Evolutionary conservation across 2,329 filamentous ascomycete genomes (phyloP).

Genomic region (Scorias spongiosa): DNA sequence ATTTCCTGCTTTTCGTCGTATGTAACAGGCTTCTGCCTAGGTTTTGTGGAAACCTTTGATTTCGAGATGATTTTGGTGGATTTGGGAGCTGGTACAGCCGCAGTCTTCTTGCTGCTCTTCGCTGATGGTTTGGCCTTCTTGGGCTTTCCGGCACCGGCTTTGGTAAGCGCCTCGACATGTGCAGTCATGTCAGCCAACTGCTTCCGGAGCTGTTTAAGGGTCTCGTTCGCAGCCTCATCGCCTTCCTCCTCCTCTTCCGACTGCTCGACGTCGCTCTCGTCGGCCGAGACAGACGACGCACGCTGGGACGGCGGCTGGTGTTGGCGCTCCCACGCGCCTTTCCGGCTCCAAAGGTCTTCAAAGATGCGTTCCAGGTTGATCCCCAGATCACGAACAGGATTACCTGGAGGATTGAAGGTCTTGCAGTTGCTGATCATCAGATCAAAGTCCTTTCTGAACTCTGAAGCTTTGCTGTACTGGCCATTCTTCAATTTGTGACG

Average conservation of each 20-base stretch:
- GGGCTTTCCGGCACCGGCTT: slow-evolving; percentile 36
- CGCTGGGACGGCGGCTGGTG: slow-evolving; percentile 53
- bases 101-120: slow-evolving; percentile 26
- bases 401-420: slow-evolving; percentile 73
- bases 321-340: slow-evolving; percentile 64
- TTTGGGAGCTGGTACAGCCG: slow-evolving; percentile 4
- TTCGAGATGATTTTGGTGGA: slow-evolving; percentile 21
- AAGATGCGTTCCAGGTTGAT: slow-evolving; percentile 62
- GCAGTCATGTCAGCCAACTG: slow-evolving; percentile 41
- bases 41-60: slow-evolving; percentile 33
- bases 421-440: slow-evolving; percentile 82
- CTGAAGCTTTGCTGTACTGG: slow-evolving; percentile 66
- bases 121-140: slow-evolving; percentile 27
- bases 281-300: slow-evolving; percentile 49
- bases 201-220: slow-evolving; percentile 57
- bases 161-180: slow-evolving; percentile 6
- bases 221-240: slow-evolving; percentile 25
- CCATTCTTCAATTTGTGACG: slow-evolving; percentile 59
- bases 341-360: slow-evolving; percentile 58
- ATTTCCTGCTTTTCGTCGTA: slow-evolving; percentile 83
- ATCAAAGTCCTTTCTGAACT: slow-evolving; percentile 70
- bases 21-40: slow-evolving; percentile 52
- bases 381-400: slow-evolving; percentile 58
- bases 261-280: slow-evolving; percentile 46
- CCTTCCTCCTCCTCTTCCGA: slow-evolving; percentile 37